Base-by-base conservation (phyloP, 2,329 filamentous ascomycete species). In the Amesomyces nigricolor region DNA sequence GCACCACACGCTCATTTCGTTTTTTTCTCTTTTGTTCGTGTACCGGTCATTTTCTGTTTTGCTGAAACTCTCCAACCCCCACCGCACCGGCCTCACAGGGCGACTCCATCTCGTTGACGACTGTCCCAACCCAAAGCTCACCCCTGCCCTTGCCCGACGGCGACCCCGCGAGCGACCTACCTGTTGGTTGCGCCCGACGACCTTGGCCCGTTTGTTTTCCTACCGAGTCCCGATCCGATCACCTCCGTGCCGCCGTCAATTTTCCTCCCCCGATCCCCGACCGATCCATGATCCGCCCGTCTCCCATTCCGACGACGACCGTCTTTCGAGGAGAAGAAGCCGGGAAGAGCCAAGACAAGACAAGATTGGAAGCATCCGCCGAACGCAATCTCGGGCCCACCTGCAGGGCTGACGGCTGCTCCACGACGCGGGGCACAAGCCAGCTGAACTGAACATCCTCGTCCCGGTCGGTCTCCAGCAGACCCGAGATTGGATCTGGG, bases 371-470 rank as follows among this genome's bases (percentile, higher is more conserved):
- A 26, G 6, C 22, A 26, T 26, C 22, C 22, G 22, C 22, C 22
- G 22, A 26, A 47, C 38, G 46, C 35, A 35, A 35, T 53, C 32
- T 47, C 37, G 49, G 57, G 49, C 46, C 57, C 57, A 55, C 52
- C 32, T 7, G 11, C 32, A 55, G 43, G 37, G n/a, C 37, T 37
- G 42, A 17, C 37, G 30, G 11, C 22, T 26, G 16, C 39, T 46
- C 53, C 50, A 19, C 57, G 53, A 58, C 53, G 53, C 57, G 40
- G 50, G 50, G 47, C 45, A 47, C 39, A 47, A 43, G 48, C 57
- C 45, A 47, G 42, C 53, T 35, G 45, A 56, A 46, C 53, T 58
- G 47, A 58, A 58, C 38, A 52, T 40, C 47, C 30, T 17, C 40
- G 13, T 22, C 29, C 11, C 9, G 22, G 22, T 26, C 22, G 22